Base-by-base conservation (phyloP, 1,139 yeast genomes). In the Candida sanyaensis region DNA sequence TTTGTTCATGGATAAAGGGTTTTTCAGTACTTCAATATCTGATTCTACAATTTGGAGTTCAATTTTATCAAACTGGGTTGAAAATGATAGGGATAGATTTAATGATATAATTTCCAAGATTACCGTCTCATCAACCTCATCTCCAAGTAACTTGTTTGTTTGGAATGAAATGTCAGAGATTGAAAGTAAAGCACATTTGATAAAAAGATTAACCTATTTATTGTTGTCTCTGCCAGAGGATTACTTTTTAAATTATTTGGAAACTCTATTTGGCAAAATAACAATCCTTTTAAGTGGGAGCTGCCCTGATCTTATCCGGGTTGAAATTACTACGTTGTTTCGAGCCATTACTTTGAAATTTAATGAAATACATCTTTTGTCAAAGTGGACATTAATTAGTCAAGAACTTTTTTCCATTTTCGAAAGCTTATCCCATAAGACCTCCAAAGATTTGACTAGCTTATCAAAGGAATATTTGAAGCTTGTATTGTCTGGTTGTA, bases 101-200 rank as follows among this genome's bases (percentile, higher is more conserved):
- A 61, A 63, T 4, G 96, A 88, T 27, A 69, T 83, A 44, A 61
- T 85, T 32, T 48, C 69, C 17, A 69, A 78, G 50, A 60, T 86
- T n/a, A 65, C 83, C 0, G 75, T 77, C 28, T 63, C 66, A 43
- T 67, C 83, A 1, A 69, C 84, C 5, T 71, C 85, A 0, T 43
- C 50, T 4, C 50, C 56, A n/a, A 74, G 84, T 11, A 81, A 81
- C 9, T 71, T 87, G 27, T 88, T 88, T 64, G 83, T 80, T 38
- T 88, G 96, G 92, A 83, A 84, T 53, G 96, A 89, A 52, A 63
- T 60, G 52, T 81, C 86, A 13, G 93, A 86, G 54, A 69, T 83
- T 30, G 80, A 77, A 28, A 69, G 67, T 47, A 78, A 80, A 45
- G 68, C 77, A 5, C 63, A 69, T 50, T 74, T 80, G 31, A 59